phyloP scores from a whole-genome alignment of 2,329 filamentous ascomycete genomes.

The Didymella glomerata region DNA sequence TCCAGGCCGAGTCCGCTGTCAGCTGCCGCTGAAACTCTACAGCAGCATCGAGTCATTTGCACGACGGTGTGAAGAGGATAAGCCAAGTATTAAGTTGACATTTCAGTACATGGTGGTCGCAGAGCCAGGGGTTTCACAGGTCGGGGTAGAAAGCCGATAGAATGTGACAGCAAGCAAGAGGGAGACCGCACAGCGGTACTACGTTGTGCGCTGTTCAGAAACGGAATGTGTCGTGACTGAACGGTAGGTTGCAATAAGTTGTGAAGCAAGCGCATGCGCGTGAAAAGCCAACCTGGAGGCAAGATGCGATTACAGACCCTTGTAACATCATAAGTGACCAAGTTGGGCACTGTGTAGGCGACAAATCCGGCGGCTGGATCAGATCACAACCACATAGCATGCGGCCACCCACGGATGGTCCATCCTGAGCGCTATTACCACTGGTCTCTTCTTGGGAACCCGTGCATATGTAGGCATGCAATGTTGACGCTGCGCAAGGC shows the following conservation, averaged over 20 bases:
- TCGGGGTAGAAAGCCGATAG: not conserved
- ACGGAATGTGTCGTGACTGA: constrained; percentile 10
- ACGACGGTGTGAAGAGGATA: not conserved
- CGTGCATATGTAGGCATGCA: constrained; percentile 2
- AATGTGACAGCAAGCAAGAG: not conserved
- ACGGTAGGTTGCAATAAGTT: not conserved
- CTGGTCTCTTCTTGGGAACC: constrained; percentile 1
- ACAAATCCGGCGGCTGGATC: not conserved
- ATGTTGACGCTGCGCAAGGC: constrained; percentile 3
- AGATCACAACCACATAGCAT: not conserved
- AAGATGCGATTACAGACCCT: not conserved
- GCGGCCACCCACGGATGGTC: not conserved
- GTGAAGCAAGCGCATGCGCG: constrained; percentile 1
- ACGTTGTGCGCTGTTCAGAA: constrained; percentile 14
- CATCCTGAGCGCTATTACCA: constrained; percentile 3
- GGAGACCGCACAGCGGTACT: not conserved
- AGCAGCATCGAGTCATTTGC: not conserved
- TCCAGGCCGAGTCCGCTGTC: not conserved
- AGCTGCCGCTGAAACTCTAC: not conserved
- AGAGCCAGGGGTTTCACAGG: not conserved
- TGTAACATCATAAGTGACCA: not conserved
- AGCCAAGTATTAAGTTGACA: no score
- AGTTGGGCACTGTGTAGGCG: not conserved
- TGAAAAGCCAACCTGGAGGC: not conserved
- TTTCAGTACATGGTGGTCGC: not conserved